Conservation (phyloP, 768 basidiomycete genomes). For the Boletus sensibilis region DNA sequence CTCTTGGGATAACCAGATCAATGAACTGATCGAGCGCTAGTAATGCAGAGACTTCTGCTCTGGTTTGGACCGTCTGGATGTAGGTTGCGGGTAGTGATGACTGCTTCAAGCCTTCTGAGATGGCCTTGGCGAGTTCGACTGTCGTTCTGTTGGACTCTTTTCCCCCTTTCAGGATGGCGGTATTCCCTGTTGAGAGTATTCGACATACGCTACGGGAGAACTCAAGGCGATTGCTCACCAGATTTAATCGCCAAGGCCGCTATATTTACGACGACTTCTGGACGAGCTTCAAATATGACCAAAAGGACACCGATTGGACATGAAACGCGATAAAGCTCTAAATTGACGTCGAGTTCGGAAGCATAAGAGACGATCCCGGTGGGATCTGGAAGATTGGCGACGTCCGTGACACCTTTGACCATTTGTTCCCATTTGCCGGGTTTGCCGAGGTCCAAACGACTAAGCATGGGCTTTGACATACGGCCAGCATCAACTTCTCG, state of each 20-base stretch:
- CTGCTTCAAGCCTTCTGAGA: conserved; percentile 69
- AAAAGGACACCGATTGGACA: conserved; percentile 96
- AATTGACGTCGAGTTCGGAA: conserved; percentile 77
- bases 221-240: conserved; percentile 47
- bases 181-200: conserved; percentile 64
- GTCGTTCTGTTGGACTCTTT: conserved; percentile 90
- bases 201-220: not conserved
- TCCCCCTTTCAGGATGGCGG: conserved; percentile 95
- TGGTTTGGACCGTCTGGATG: conserved; percentile 89
- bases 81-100: conserved; percentile 76
- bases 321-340: conserved; percentile 90
- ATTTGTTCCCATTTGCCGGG: conserved; percentile 93
- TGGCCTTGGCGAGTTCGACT: conserved; percentile 71
- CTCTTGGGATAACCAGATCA: conserved; percentile 94
- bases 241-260: conserved; percentile 95
- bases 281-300: conserved; percentile 96
- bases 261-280: conserved; percentile 97
- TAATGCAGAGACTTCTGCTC: conserved; percentile 86
- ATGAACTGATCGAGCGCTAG: conserved; percentile 89
- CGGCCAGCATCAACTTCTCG: conserved; percentile 77
- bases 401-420: conserved; percentile 87
- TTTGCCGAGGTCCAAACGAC: conserved; percentile 74
- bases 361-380: conserved; percentile 87
- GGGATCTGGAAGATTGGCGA: conserved; percentile 82
- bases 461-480: conserved; percentile 81